Evolutionary conservation across 163 green algal species (phyloP).

Genomic region (Prototheca stagnorum): DNA sequence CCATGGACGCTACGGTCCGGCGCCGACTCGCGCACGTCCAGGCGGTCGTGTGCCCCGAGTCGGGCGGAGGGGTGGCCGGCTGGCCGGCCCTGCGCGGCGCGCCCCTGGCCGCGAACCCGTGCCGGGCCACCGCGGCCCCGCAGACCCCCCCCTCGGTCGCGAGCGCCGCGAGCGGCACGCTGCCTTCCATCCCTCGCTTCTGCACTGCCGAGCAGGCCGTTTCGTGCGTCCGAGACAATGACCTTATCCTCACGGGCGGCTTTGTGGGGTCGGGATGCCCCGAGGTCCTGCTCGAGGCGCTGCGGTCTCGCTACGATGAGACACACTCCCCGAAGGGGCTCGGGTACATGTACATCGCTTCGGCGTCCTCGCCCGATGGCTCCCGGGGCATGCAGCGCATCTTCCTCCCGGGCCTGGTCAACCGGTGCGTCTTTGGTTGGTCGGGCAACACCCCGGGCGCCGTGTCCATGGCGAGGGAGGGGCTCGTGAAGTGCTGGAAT

Average conservation of each 20-base stretch:
- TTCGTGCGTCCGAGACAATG: neutral
- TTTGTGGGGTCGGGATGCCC: conserved; percentile 1
- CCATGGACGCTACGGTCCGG: no score
- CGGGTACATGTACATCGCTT: neutral
- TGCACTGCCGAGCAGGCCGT: no score
- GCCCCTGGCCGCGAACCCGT: no score
- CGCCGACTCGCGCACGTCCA: no score
- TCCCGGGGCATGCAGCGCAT: conserved; percentile 14
- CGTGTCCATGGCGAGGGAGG: conserved; percentile 9
- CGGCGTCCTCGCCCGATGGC: neutral
- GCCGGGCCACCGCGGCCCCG: no score
- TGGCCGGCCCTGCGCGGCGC: no score
- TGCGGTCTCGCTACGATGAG: neutral
- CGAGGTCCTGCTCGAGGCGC: neutral
- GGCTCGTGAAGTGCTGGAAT: conserved; percentile 27
- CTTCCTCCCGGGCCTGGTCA: conserved; percentile 20
- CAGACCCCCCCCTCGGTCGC: no score
- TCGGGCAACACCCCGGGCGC: conserved; percentile 12
- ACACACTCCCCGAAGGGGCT: neutral
- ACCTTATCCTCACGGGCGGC: no score
- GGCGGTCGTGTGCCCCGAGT: no score
- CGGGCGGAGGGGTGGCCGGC: no score
- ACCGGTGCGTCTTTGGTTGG: conserved; percentile 24
- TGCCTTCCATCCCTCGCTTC: no score
- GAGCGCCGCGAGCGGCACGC: no score